Evolutionary conservation across 352 stramenopile genomes (phyloP).

Genomic region (Lagenidium giganteum): DNA sequence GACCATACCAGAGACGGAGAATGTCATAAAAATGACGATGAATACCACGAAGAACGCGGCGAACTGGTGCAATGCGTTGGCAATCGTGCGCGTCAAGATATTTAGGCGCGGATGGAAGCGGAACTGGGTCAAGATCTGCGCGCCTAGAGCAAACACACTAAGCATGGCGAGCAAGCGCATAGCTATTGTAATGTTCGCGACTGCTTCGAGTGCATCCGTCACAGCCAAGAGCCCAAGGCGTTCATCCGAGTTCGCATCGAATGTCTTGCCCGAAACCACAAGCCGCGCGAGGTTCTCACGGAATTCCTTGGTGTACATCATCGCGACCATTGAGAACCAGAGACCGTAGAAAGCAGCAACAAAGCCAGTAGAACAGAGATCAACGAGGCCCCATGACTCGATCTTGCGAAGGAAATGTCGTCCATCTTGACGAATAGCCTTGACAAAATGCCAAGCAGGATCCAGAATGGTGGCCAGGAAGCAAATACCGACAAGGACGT

Average conservation of each 20-base stretch:
- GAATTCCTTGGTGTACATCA: conserved; percentile 38
- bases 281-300: conserved; percentile 34
- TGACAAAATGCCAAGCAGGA: not conserved
- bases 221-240: conserved; percentile 19
- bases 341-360: conserved; percentile 25
- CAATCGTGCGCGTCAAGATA: conserved; percentile 51
- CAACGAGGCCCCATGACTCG: not conserved
- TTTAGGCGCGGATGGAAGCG: conserved; percentile 49
- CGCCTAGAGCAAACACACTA: conserved; percentile 26
- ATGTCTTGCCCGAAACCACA: conserved; percentile 27
- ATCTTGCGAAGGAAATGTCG: not conserved
- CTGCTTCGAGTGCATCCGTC: conserved; percentile 16
- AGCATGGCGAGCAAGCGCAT: conserved; percentile 26
- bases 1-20: conserved; percentile 35
- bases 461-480: conserved; percentile 5
- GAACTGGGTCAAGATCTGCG: conserved; percentile 42
- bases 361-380: conserved; percentile 1
- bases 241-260: conserved; percentile 23
- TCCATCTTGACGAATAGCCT: too few species aligned
- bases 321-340: conserved; percentile 24
- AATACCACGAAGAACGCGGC: conserved; percentile 52
- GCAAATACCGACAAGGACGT: conserved; percentile 22
- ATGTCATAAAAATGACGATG: conserved; percentile 49
- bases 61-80: conserved; percentile 40
- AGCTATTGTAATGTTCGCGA: conserved; percentile 22